A percentile compares a stretch with the other conserved stretches of the same genome.
These are phyloP conservation scores for Pythium insidiosum DNA, from an alignment of 352 stramenopile species.

Conservation along the genomic window DNA sequence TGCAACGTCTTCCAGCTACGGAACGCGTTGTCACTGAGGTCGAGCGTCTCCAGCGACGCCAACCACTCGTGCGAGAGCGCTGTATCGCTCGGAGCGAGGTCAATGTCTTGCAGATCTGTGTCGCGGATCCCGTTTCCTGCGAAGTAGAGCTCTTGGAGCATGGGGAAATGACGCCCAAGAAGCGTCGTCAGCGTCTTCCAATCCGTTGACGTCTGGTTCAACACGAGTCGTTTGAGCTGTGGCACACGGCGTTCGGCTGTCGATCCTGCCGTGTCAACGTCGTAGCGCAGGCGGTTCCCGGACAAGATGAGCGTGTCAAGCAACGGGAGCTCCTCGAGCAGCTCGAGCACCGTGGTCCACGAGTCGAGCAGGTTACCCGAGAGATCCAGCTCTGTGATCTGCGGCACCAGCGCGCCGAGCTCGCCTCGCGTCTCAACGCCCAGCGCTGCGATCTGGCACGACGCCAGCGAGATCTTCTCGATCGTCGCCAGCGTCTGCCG, in stretches of 20 bases:
- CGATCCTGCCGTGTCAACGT: constrained; percentile 2
- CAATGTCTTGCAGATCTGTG: constrained; percentile 18
- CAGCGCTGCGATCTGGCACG: constrained; percentile 43
- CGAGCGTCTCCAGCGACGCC: constrained; percentile 32
- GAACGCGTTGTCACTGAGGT: constrained; percentile 58
- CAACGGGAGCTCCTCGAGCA: constrained; percentile 39
- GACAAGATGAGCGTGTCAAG: constrained; percentile 72
- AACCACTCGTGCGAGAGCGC: constrained; percentile 10
- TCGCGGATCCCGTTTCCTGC: constrained; percentile 47
- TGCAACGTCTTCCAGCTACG: constrained; percentile 39
- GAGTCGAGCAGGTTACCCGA: constrained; percentile 60
- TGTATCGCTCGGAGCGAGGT: neutral
- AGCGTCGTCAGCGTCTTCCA: constrained; percentile 30
- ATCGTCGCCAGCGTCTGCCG: constrained; percentile 60
- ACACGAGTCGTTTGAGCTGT: too few relatives aligned
- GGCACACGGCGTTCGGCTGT: constrained; percentile 19
- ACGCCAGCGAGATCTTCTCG: constrained; percentile 67
- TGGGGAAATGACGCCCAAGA: constrained; percentile 42
- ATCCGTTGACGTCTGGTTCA: constrained; percentile 50
- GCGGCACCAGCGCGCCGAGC: constrained; percentile 32
- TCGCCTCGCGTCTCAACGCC: constrained; percentile 14
- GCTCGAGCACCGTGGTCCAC: constrained; percentile 40
- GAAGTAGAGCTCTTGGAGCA: constrained; percentile 45
- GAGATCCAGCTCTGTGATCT: constrained; percentile 65
- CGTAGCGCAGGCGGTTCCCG: constrained; percentile 44